Base-by-base conservation (phyloP, 495 filamentous ascomycete genomes). In the Aspergillus coremiiformis region DNA sequence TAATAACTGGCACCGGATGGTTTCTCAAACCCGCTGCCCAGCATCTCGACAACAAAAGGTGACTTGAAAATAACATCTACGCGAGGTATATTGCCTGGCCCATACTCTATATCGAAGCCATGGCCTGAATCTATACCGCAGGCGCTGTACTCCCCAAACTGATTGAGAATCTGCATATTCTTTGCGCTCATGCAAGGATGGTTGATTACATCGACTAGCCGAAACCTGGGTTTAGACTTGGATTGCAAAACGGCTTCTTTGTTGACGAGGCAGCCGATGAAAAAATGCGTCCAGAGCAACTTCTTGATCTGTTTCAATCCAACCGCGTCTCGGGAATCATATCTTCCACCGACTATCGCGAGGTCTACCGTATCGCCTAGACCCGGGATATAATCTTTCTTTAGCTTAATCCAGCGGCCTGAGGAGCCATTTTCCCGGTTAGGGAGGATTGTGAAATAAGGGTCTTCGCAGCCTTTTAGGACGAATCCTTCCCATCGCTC, bases 281-380 rank as follows among this genome's bases (percentile, higher is more conserved):
- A 81, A 55, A 93, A 94, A 49, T 85, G 80, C 1, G 89, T 94
- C 84, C 87, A 91, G 17, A 67, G 71, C 39, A 84, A 56, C 26
- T 75, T 66, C n/a, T 63, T 65, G 5, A 74, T 54, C n/a, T 77
- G 41, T 63, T 74, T 47, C 7, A 72, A 22, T 21, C 63, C 45
- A 6, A 60, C 69, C 3, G 75, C 82, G 57, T 82, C 82, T 42
- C 70, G 73, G 10, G 80, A 67, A 53, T 85, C 79, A 54, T 84
- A 88, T 1, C 77, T 76, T 6, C 78, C 89, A 4, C 87, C 90
- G 27, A 95, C 68, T 6, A 92, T 75, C 1, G 85, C 81, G 56
- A 95, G 85, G 63, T 95, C 90, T 1, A 85, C 82, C 35, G 87
- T 84, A 57, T 94, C 89, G 1, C 89, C 90, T 56, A 90, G 76